Conservation (phyloP, 1,139 yeast species). For the Candida glucosophila region DNA sequence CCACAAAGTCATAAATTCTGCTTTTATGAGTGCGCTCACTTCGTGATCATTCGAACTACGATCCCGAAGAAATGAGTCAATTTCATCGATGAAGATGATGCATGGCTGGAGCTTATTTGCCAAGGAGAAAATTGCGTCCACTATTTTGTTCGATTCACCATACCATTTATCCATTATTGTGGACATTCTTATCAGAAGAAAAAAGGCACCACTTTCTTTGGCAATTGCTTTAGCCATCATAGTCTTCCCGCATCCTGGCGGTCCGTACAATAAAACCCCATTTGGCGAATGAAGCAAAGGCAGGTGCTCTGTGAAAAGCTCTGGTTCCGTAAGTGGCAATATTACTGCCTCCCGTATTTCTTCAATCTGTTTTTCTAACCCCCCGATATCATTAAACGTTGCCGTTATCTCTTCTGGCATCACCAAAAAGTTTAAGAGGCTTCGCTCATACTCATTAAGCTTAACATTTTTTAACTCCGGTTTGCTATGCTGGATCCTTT, state of each 20-base stretch:
- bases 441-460: slow-evolving; percentile 70
- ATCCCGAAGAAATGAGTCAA: slow-evolving; percentile 87
- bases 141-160: slow-evolving; percentile 92
- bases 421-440: slow-evolving; percentile 68
- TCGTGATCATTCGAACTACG: slow-evolving; percentile 85
- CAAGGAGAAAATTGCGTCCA: slow-evolving; percentile 85
- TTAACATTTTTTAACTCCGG: slow-evolving; percentile 50
- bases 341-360: slow-evolving; percentile 84
- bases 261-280: slow-evolving; percentile 89
- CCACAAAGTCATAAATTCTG: slow-evolving; percentile 98
- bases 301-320: slow-evolving; percentile 53
- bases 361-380: slow-evolving; percentile 70
- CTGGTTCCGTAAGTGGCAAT: slow-evolving; percentile 76
- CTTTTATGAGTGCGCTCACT: slow-evolving; percentile 86
- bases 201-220: slow-evolving; percentile 84
- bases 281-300: slow-evolving; percentile 79
- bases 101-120: slow-evolving; percentile 91
- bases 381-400: slow-evolving; percentile 78
- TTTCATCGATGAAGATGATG: slow-evolving; percentile 91
- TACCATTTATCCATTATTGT: slow-evolving; percentile 97
- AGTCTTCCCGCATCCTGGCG: slow-evolving; percentile 98
- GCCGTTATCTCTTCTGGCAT: slow-evolving; percentile 77
- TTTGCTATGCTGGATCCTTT: slow-evolving; percentile 46
- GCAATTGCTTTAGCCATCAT: slow-evolving; percentile 97
- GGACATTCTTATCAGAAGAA: slow-evolving; percentile 87